A percentile compares a stretch with the other conserved stretches of the same genome.
Evolutionary conservation across 257 asterid genomes (phyloP).

Genomic region (Leptodermis oblonga): DNA sequence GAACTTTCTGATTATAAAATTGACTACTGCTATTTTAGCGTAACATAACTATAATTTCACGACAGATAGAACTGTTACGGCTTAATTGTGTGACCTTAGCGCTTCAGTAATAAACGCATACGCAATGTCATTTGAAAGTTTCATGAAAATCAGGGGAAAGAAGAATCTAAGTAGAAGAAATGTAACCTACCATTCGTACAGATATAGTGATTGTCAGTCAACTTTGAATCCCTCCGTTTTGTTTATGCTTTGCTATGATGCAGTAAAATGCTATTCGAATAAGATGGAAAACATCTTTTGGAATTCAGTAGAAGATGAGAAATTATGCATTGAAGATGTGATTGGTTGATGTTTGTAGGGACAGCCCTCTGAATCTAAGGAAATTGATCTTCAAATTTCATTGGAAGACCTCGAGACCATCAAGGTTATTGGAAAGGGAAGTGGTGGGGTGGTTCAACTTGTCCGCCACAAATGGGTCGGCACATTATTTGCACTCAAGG

Average conservation of each 20-base stretch:
- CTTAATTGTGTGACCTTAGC: neutral
- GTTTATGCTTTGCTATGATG: neutral
- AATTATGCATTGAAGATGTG: neutral
- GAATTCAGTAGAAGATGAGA: neutral
- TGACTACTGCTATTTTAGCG: neutral
- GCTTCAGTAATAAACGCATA: no score
- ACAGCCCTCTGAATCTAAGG: slow-evolving; percentile 67
- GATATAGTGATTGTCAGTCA: neutral
- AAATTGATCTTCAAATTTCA: slow-evolving; percentile 79
- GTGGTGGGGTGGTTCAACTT: slow-evolving; percentile 98
- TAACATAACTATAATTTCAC: no score
- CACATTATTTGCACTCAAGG: slow-evolving; percentile 88
- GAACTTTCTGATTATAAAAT: neutral
- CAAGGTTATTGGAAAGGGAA: slow-evolving; percentile 97
- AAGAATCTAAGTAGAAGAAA: neutral
- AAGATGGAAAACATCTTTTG: neutral
- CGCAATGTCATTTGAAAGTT: neutral
- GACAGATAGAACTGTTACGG: no score
- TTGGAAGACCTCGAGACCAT: slow-evolving; percentile 93
- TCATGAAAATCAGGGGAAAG: neutral
- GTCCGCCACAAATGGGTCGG: slow-evolving; percentile 98
- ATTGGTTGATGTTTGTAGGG: slow-evolving; percentile 14
- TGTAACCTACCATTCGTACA: neutral
- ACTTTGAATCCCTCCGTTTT: neutral
- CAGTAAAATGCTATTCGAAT: neutral